Evolutionary conservation across 768 basidiomycete genomes (phyloP), one percentile per base, ranked within the genome.

Genomic region (Lentinula lateritia): DNA sequence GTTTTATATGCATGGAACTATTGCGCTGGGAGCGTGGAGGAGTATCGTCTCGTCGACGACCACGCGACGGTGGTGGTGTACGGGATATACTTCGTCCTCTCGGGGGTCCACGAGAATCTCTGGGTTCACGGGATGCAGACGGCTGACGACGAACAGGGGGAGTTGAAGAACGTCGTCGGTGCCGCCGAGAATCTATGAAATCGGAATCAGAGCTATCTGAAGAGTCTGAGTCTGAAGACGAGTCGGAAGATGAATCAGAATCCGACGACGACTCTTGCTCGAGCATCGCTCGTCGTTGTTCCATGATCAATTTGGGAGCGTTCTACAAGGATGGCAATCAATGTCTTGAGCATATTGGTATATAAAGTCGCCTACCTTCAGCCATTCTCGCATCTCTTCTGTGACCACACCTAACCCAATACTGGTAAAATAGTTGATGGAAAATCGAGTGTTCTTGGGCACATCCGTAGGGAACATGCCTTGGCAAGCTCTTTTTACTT

Each of bases 381-480:
- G 77, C 70, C 93, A 95, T 70, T 95, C 95, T 71, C 97, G 83
- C 97, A 98, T 98, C 35, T 90, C 90, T 73, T 98, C 95, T 1
- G 97, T 99, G 63, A 98, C 72, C 23, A 83, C 81, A 60, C 97
- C 97, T 62, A 98, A 70, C 0, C 93, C 93, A 66, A 99, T 88
- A 67, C 91, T 93, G 6, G 97, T 99, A 72, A 98, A 97, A 77
- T 98, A 98, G 72, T 97, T 97, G 86, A 96, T 96, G 3, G 93
- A 85, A 71, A 95, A 94, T 58, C 97, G 83, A 0, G 97, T 98
- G 70, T 98, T 91, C 75, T 96, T 97, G 0, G 97, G 97, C 62
- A 95, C 87, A 73, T 98, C 95, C 75, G 88, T 83, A 0, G 97
- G 97, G 87, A 98, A 98, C 89, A 99, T 92, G 45, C 85, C 85